A percentile compares a stretch with the other conserved stretches of the same genome.
Conservation (phyloP, 345 rosid genomes). For the Cardamine chenopodiifolia region DNA sequence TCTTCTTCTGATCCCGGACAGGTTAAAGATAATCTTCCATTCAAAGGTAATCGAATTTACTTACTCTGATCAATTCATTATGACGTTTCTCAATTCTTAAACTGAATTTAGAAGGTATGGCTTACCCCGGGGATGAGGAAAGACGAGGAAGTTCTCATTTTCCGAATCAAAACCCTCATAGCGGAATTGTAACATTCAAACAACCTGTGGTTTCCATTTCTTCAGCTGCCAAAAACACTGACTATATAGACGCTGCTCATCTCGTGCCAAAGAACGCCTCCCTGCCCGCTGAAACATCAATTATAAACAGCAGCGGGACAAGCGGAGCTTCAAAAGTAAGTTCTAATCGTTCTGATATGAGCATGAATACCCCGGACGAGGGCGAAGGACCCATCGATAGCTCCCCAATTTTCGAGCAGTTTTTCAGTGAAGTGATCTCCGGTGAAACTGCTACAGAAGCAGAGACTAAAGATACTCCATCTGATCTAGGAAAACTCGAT, state of each 20-base stretch:
- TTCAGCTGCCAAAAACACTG: conserved; percentile 45
- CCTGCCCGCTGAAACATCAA: conserved; percentile 56
- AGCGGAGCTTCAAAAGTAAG: conserved; percentile 63
- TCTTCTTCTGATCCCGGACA: conserved; percentile 38
- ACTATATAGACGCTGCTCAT: conserved; percentile 42
- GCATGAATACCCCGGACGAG: conserved; percentile 61
- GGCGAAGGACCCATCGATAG: conserved; percentile 45
- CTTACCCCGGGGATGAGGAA: conserved; percentile 48
- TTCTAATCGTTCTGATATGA: conserved; percentile 68
- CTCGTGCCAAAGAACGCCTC: conserved; percentile 53
- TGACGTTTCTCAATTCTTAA: neutral
- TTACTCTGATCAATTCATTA: neutral
- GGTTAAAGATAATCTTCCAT: conserved; percentile 41
- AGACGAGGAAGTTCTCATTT: conserved; percentile 46
- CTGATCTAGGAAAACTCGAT: conserved; percentile 64
- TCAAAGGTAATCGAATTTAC: conserved; percentile 15
- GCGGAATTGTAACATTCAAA: conserved; percentile 47
- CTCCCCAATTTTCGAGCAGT: conserved; percentile 67
- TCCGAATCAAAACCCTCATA: conserved; percentile 45
- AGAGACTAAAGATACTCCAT: conserved; percentile 54
- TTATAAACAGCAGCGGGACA: conserved; percentile 53
- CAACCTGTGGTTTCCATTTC: conserved; percentile 50
- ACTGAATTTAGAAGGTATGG: conserved; percentile 46
- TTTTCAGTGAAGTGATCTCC: conserved; percentile 66
- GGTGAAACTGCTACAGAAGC: conserved; percentile 47